Percentiles rank a stretch among this genome's conserved stretches.
Conservation (phyloP, 148 eudicot genomes). For the Tetragonia tetragonoides region DNA sequence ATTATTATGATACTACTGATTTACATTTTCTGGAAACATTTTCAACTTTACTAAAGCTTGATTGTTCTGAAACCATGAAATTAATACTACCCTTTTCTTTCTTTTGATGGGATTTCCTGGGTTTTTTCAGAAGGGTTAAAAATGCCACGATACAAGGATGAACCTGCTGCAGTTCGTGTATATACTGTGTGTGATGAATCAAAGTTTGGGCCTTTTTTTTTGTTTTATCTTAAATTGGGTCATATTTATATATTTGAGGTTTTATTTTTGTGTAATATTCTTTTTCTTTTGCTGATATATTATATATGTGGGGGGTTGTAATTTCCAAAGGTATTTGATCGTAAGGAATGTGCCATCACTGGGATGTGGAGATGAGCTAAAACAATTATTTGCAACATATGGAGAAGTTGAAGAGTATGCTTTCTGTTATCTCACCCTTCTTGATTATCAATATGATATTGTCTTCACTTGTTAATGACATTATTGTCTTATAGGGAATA, state of each 20-base stretch:
- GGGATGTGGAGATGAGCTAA: constrained; percentile 84
- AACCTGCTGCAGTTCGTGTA: constrained; percentile 70
- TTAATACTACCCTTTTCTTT: neutral
- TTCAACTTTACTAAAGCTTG: neutral
- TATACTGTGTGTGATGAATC: constrained; percentile 97
- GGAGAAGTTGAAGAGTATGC: constrained; percentile 85
- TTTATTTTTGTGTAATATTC: neutral
- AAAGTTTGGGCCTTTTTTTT: constrained; percentile 42
- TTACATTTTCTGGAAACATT: neutral
- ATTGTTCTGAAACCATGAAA: neutral
- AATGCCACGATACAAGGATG: constrained; percentile 68
- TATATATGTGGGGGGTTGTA: neutral
- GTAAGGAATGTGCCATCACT: constrained; percentile 87
- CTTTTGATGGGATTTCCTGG: neutral
- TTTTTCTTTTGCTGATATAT: neutral
- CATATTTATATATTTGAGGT: neutral
- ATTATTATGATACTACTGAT: too few species aligned
- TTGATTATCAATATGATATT: neutral
- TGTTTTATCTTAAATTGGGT: constrained; percentile 1
- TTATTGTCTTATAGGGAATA: neutral
- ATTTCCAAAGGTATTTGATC: constrained; percentile 60
- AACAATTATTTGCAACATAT: constrained; percentile 60
- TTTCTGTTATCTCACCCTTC: neutral
- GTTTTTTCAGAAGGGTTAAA: neutral
- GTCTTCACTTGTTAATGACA: constrained; percentile 9